phyloP scores from a whole-genome alignment of 2,329 filamentous ascomycete species.

The Sporothrix globosa region DNA sequence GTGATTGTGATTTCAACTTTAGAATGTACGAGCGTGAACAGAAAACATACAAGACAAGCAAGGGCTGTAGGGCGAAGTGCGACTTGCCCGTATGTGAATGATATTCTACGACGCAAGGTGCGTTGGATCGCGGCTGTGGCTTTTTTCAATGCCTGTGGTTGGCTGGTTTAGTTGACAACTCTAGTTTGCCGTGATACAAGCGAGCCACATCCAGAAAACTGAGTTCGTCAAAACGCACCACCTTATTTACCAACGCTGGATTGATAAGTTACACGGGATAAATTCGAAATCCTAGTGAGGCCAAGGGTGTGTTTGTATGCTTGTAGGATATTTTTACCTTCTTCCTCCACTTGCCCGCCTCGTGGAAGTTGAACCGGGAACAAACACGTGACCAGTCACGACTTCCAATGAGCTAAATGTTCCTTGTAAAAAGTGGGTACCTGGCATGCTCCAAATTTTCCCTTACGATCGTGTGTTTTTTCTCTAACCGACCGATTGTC shows the following conservation, averaged over 20 bases:
- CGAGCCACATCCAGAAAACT: neutral
- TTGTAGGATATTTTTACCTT: neutral
- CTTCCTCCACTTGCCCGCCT: too few relatives aligned
- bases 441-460: slow-evolving; percentile 19
- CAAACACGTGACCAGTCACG: slow-evolving; percentile 4
- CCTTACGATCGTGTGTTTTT: slow-evolving; percentile 17
- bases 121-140: neutral
- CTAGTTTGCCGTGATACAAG: neutral
- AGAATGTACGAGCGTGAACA: too few relatives aligned
- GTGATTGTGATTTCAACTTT: neutral
- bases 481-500: neutral
- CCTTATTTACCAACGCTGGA: neutral
- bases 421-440: slow-evolving; percentile 20
- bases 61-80: neutral
- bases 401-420: too few relatives aligned
- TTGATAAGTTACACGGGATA: too few relatives aligned
- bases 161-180: slow-evolving; percentile 26
- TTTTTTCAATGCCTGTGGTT: slow-evolving; percentile 17
- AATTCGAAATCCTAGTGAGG: too few relatives aligned
- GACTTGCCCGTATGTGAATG: neutral
- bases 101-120: too few relatives aligned
- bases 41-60: neutral
- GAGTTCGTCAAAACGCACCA: too few relatives aligned
- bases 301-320: neutral
- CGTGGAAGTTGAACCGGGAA: neutral